Evolutionary conservation across 495 filamentous ascomycete genomes (phyloP).

Genomic region (Aspergillus heteromorphus): DNA sequence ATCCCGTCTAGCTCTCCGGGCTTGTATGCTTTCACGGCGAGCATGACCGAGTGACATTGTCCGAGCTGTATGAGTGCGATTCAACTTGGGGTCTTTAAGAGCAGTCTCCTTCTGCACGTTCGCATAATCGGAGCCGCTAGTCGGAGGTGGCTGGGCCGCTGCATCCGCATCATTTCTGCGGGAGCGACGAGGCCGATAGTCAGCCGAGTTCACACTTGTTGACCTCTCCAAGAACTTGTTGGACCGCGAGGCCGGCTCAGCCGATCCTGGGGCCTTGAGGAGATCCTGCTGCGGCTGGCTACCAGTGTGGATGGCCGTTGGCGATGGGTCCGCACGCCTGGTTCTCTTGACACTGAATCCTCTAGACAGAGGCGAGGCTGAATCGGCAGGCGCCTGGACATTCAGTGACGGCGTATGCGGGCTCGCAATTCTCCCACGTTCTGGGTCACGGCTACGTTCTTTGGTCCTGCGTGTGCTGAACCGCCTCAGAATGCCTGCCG

Average conservation of each 20-base stretch:
- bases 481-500: constrained; percentile 77
- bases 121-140: constrained; percentile 76
- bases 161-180: constrained; percentile 54
- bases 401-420: constrained; percentile 65
- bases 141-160: constrained; percentile 54
- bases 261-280: constrained; percentile 61
- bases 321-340: constrained; percentile 54
- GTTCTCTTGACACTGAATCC: constrained; percentile 76
- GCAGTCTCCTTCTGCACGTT: constrained; percentile 39
- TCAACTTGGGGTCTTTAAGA: constrained; percentile 20
- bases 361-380: constrained; percentile 57
- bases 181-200: constrained; percentile 60
- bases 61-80: constrained; percentile 52
- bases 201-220: constrained; percentile 80
- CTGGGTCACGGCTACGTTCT: constrained; percentile 45
- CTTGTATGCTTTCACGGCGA: constrained; percentile 84
- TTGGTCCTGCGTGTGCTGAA: constrained; percentile 81
- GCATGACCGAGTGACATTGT: constrained; percentile 90
- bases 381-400: constrained; percentile 67
- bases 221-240: constrained; percentile 68
- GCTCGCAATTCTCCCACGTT: constrained; percentile 50
- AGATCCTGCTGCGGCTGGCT: constrained; percentile 69
- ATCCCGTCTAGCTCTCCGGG: constrained; percentile 63
- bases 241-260: constrained; percentile 51
- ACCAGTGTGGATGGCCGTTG: constrained; percentile 51